phyloP scores from a whole-genome alignment of 306 rosid species.

The Luffa aegyptiaca region DNA sequence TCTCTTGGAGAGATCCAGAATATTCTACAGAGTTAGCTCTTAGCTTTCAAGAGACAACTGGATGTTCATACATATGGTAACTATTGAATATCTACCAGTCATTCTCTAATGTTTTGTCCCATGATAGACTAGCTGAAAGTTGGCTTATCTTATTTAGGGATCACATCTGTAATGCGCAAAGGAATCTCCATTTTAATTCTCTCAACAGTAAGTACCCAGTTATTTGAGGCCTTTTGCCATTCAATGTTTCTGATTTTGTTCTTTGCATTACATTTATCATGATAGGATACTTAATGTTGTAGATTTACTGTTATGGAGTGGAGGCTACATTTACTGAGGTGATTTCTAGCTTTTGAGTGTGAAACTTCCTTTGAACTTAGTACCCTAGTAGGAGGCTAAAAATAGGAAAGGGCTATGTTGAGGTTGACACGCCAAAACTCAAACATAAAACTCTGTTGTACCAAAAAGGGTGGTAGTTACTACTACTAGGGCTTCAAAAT shows the following conservation, averaged over 20 bases:
- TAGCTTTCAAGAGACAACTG: constrained; percentile 90
- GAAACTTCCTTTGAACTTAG: neutral
- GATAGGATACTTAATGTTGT: neutral
- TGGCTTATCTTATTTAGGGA: constrained; percentile 47
- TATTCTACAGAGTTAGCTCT: constrained; percentile 88
- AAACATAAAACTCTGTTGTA: neutral
- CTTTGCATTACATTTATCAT: neutral
- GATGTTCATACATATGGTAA: constrained; percentile 89
- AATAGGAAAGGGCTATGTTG: neutral
- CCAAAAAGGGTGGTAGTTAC: neutral
- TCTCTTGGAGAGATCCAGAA: constrained; percentile 97
- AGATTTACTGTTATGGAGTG: neutral
- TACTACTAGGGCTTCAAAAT: neutral
- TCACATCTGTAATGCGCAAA: constrained; percentile 73
- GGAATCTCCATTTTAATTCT: constrained; percentile 72
- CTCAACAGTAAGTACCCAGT: constrained; percentile 60
- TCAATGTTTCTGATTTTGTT: neutral
- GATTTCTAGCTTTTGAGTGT: neutral
- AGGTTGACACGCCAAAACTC: neutral
- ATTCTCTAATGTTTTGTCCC: constrained; percentile 7
- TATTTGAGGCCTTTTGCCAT: neutral
- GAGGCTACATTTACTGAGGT: neutral
- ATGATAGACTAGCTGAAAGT: constrained; percentile 15
- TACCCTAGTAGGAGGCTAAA: neutral
- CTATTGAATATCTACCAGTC: constrained; percentile 1